Evolutionary conservation across 2,329 filamentous ascomycete genomes (phyloP), one percentile per base, ranked within the genome.

Genomic region (Phoma sp.): DNA sequence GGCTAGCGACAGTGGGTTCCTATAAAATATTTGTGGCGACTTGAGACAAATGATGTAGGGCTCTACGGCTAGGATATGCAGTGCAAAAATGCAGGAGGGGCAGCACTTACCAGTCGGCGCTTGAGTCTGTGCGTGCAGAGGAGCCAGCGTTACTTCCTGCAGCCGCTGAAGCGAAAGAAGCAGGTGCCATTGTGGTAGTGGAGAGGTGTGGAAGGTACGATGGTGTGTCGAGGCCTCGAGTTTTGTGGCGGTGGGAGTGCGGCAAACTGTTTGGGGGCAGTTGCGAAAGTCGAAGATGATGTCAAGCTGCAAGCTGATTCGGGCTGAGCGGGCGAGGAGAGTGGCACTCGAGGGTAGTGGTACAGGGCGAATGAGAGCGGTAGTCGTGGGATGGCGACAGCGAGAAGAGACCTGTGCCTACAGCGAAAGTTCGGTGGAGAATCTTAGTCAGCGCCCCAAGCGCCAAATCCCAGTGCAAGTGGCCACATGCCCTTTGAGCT

Each of bases 131-230:
- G 55, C 79, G 78, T 64, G 76, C 65, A 57, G 74, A 64, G 64
- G 74, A 64, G 64, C 67, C 75, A 52, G 75, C 64, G 59, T 65
- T 76, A 68, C 66, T 78, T 64, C 75, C 77, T 56, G 79, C 78
- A 15, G 80, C 80, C 52, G 79, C 79, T 53, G 79, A 81, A 62
- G 80, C 80, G 67, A 82, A 82, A 53, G 78, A 79, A 46, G 79
- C 76, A 59, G 79, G 78, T 61, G 78, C 77, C 78, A 81, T 80
- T 61, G 59, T 63, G 56, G 50, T 58, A 50, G 60, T 52, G 55
- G 30, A 15, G 48, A 26, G 32, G 33, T 57, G 62, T 57, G 50
- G 59, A 53, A 59, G 62, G 59, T 53, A 50, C 55, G 54, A 53
- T 60, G 52, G 60, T 64, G 48, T 60, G 54, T 64, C 64, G 62